Evolutionary conservation across 345 rosid genomes (phyloP).

Genomic region (Eucalyptus sp.): DNA sequence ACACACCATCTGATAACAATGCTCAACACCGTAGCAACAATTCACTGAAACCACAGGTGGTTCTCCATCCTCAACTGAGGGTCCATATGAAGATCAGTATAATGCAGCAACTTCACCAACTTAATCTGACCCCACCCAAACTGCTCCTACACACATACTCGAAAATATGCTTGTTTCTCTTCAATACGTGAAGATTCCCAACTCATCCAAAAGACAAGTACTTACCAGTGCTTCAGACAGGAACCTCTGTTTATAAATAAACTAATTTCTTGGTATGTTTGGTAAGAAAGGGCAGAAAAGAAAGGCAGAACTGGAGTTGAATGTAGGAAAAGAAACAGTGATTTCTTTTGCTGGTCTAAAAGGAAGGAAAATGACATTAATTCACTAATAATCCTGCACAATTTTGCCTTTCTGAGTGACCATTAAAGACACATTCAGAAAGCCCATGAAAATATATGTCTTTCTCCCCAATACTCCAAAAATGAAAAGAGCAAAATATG

Average conservation of each 20-base stretch:
- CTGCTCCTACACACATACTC: not conserved
- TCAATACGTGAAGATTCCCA: not conserved
- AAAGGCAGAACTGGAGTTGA: not conserved
- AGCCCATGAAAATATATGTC: not conserved
- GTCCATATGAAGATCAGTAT: not conserved
- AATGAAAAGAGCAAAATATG: not conserved
- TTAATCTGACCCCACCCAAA: not conserved
- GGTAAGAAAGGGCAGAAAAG: not conserved
- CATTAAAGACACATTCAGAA: not conserved
- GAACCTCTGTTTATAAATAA: not conserved
- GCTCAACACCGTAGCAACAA: not conserved
- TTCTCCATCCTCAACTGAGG: not conserved
- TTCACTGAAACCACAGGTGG: not conserved
- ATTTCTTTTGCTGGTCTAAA: not conserved
- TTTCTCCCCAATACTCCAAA: not conserved
- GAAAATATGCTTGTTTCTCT: not conserved
- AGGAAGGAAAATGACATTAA: not conserved
- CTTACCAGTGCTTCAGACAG: not conserved
- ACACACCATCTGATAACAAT: not conserved
- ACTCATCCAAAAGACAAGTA: not conserved
- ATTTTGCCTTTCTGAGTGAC: not conserved
- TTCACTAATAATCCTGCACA: not conserved
- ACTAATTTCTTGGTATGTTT: not conserved
- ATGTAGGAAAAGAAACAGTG: not conserved
- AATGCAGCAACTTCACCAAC: not conserved